A percentile compares a stretch with the other conserved stretches of the same genome.
Conservation (phyloP, 495 filamentous ascomycete genomes). For the Hypoxylon fuscum region DNA sequence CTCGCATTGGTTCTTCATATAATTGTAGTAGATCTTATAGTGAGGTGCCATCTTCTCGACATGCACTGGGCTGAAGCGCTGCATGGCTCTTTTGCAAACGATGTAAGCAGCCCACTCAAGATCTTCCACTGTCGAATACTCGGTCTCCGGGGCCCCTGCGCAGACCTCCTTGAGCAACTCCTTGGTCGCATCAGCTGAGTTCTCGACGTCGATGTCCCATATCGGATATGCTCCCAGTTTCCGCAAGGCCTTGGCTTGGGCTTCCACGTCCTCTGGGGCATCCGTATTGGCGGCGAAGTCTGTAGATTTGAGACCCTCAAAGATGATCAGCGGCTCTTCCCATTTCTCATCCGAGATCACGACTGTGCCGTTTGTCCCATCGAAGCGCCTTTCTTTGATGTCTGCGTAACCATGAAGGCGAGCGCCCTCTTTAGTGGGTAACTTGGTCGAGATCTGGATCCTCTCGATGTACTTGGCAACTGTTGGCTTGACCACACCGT, state of each 20-base stretch:
- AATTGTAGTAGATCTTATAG: conserved; percentile 36
- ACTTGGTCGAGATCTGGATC: conserved; percentile 38
- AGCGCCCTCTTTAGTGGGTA: conserved; percentile 30
- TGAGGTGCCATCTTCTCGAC: conserved; percentile 32
- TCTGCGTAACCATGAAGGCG: conserved; percentile 36
- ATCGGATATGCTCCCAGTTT: conserved; percentile 36
- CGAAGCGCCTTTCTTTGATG: conserved; percentile 40
- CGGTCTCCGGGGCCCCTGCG: conserved; percentile 26
- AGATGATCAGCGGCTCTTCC: conserved; percentile 40
- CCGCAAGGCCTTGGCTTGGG: conserved; percentile 26
- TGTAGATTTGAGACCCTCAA: conserved; percentile 41
- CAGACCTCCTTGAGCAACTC: conserved; percentile 27
- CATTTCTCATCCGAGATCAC: conserved; percentile 40
- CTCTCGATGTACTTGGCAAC: conserved; percentile 43
- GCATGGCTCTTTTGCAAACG: conserved; percentile 36
- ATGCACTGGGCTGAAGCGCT: conserved; percentile 31
- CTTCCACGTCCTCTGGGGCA: conserved; percentile 23
- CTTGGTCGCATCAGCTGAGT: conserved; percentile 28
- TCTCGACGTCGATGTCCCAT: conserved; percentile 41
- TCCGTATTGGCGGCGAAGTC: conserved; percentile 28
- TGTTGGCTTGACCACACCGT: conserved; percentile 36
- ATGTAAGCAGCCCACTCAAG: conserved; percentile 41
- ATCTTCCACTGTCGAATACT: conserved; percentile 34
- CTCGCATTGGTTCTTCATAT: conserved; percentile 40
- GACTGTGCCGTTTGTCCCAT: conserved; percentile 39